Base-by-base conservation (phyloP, 2,329 filamentous ascomycete species). In the Coleophoma eucalyptorum region DNA sequence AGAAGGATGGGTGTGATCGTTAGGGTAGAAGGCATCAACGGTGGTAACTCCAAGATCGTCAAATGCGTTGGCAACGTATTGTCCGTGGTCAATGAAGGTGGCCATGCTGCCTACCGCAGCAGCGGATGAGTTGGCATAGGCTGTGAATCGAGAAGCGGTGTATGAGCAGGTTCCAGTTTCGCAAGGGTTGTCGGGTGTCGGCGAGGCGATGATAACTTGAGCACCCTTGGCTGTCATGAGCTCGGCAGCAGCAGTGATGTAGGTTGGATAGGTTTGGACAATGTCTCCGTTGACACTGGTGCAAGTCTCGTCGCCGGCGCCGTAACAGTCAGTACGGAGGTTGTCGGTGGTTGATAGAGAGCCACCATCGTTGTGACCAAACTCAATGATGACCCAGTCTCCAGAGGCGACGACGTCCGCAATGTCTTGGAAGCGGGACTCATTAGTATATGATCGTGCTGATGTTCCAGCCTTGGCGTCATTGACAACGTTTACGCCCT, bases 311-410 rank as follows among this genome's bases (percentile, higher is more conserved):
- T 87, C 83, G 52, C 83, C 86, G 56, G 78, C 15, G 19, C 40
- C 40, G 12, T 20, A 18, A 8, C 40, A 42, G 7, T 42, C 80
- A 2, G 76, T 78, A 15, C 82, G 75, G 2, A 79, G 79, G 58
- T 86, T 84, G 64, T 86, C 83, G 1, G 66, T 67, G 2, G 62
- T 65, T 3, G 82, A 68, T 0, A 75, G 76, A 8, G 49, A 50
- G 2, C 82, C 81, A 19, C 82, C 83, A 56, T 87, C 84, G 59
- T 87, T 88, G 70, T 87, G 84, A 0, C 84, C 84, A 59, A 87
- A 86, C 59, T 87, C 84, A 45, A 87, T 85, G 50, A 87, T 72
- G 1, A 87, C 83, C 64, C 80, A 83, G 65, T 88, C 84, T 37
- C 80, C 81, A 1, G 71, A 49, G 15, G 40, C 19, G 19, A 61